Evolutionary conservation across 164 flowering plant species (phyloP).

Genomic region (Pachysandra terminalis): DNA sequence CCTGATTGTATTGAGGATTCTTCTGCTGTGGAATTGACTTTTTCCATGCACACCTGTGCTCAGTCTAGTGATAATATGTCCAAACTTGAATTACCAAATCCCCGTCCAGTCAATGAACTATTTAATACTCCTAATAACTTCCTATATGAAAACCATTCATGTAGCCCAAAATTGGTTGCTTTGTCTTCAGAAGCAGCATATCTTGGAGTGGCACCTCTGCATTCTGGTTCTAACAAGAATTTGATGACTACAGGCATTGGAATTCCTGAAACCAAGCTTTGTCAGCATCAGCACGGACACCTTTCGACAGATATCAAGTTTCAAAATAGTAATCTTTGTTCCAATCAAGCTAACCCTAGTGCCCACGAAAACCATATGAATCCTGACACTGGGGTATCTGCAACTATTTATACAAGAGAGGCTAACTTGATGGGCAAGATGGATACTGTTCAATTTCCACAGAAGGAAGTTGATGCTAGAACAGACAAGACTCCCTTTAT

Average conservation of each 20-base stretch:
- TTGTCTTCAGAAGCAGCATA: constrained; percentile 3
- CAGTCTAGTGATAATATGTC: constrained; percentile 2
- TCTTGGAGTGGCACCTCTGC: constrained; percentile 1
- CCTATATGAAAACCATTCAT: constrained; percentile 1
- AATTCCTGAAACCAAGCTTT: constrained; percentile 3
- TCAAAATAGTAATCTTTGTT: background rate
- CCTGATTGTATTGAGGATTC: constrained; percentile 24
- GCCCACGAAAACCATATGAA: background rate
- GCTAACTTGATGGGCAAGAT: background rate
- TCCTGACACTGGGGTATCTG: constrained; percentile 3
- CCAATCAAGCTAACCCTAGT: constrained; percentile 3
- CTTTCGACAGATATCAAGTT: constrained; percentile 4
- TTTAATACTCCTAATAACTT: constrained; percentile 4
- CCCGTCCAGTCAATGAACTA: constrained; percentile 4
- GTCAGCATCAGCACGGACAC: constrained; percentile 10
- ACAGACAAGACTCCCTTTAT: constrained; percentile 5
- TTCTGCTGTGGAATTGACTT: constrained; percentile 3
- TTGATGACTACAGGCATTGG: constrained; percentile 3
- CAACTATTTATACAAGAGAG: constrained; percentile 6
- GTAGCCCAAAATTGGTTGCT: constrained; percentile 1
- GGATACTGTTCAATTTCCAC: constrained; percentile 16
- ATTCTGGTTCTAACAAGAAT: constrained; percentile 14
- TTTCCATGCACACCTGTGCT: background rate
- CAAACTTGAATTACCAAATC: constrained; percentile 4
- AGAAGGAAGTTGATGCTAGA: constrained; percentile 16